Evolutionary conservation across 768 basidiomycete genomes (phyloP).

Genomic region (Macrolepiota dolichaula): DNA sequence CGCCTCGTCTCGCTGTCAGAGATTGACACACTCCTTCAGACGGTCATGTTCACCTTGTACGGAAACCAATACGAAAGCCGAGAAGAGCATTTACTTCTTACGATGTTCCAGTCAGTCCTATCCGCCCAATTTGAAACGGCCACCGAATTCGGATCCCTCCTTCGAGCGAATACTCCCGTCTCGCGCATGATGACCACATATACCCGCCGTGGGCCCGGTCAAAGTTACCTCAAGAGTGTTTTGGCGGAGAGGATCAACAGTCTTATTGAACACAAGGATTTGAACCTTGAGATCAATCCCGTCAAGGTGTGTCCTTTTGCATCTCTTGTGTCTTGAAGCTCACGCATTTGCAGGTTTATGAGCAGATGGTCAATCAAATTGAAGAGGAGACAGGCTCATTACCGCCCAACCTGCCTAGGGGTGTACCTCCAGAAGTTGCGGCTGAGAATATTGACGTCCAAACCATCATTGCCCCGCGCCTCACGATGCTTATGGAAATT

Average conservation of each 20-base stretch:
- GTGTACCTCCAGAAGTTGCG: slow-evolving; percentile 92
- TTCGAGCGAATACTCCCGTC: slow-evolving; percentile 98
- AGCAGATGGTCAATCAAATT: slow-evolving; percentile 99
- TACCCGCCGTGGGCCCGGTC: slow-evolving; percentile 96
- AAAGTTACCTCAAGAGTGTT: slow-evolving; percentile 97
- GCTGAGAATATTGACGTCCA: slow-evolving; percentile 94
- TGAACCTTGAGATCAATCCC: slow-evolving; percentile 98
- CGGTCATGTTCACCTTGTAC: slow-evolving; percentile 99
- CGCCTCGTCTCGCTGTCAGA: slow-evolving; percentile 94
- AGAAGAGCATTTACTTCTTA: slow-evolving; percentile 96
- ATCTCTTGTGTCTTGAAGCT: slow-evolving; percentile 29
- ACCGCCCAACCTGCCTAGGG: slow-evolving; percentile 87
- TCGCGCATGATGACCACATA: slow-evolving; percentile 99
- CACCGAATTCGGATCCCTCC: slow-evolving; percentile 96
- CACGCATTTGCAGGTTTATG: slow-evolving; percentile 73
- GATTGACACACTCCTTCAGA: slow-evolving; percentile 98
- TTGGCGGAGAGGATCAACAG: slow-evolving; percentile 98
- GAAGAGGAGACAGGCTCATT: slow-evolving; percentile 94
- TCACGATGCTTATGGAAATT: slow-evolving; percentile 99
- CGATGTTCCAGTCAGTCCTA: slow-evolving; percentile 99
- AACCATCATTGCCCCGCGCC: slow-evolving; percentile 93
- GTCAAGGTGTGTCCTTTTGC: slow-evolving; percentile 84
- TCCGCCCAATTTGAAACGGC: slow-evolving; percentile 99
- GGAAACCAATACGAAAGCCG: slow-evolving; percentile 99
- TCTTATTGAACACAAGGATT: slow-evolving; percentile 98